phyloP scores from a whole-genome alignment of 2,329 filamentous ascomycete species.

The Sordariomycetes sp. region DNA sequence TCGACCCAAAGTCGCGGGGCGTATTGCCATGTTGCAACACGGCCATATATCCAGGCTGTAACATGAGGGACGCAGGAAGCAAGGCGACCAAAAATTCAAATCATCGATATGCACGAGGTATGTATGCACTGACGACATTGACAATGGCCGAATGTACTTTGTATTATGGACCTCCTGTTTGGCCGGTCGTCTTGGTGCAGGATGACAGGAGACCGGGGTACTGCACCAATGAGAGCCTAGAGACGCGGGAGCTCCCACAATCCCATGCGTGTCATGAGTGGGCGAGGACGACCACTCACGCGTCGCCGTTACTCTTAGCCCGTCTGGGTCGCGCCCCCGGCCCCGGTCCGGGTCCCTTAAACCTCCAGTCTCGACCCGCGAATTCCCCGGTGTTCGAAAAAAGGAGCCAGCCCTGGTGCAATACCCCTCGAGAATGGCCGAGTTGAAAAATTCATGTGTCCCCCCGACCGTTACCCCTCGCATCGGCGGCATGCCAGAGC shows the following conservation, averaged over 20 bases:
- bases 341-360: background rate
- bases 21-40: too few species aligned
- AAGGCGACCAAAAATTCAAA: too few species aligned
- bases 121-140: too few species aligned
- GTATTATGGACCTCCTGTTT: background rate
- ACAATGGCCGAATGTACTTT: background rate
- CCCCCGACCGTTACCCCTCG: background rate
- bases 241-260: background rate
- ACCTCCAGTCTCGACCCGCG: background rate
- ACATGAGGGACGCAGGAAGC: too few species aligned
- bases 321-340: background rate
- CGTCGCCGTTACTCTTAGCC: background rate
- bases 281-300: background rate
- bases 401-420: background rate
- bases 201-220: background rate
- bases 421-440: background rate
- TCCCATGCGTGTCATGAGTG: background rate
- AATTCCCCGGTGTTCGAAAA: background rate
- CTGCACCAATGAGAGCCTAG: background rate
- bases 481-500: background rate
- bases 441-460: background rate
- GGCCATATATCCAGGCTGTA: too few species aligned
- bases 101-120: too few species aligned
- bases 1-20: background rate
- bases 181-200: background rate